Evolutionary conservation across 2,329 filamentous ascomycete species (phyloP).

Genomic region (Colletotrichum tamarilloi): DNA sequence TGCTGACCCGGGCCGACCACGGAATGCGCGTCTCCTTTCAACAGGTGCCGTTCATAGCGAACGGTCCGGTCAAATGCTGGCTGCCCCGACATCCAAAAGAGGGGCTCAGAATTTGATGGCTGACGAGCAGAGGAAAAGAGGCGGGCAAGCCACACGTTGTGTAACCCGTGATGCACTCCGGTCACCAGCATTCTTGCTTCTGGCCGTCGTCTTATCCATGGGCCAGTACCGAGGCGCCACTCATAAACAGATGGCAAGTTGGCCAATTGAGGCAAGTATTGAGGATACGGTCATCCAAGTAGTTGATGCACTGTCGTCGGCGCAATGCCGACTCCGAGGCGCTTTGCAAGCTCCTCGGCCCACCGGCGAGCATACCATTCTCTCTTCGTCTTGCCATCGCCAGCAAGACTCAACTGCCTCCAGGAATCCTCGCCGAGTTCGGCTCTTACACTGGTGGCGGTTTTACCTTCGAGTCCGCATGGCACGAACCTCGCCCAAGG

Average conservation of each 20-base stretch:
- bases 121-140: not conserved
- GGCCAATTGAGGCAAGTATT: not conserved
- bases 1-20: not conserved
- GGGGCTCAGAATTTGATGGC: not conserved
- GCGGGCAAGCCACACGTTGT: not conserved
- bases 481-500: conserved; percentile 82
- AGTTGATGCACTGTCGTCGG: conserved; percentile 5
- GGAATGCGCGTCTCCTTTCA: not conserved
- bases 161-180: not conserved
- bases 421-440: conserved; percentile 51
- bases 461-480: conserved; percentile 85
- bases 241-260: not conserved
- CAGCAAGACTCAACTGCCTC: not conserved
- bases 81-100: not conserved
- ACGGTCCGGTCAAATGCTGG: not conserved
- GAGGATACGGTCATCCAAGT: not conserved
- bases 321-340: conserved; percentile 19
- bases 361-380: conserved; percentile 28
- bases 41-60: not conserved
- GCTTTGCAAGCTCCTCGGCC: conserved; percentile 26
- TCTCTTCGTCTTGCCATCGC: conserved; percentile 2
- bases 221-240: not conserved
- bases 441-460: conserved; percentile 77
- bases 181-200: not conserved
- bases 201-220: not conserved